A percentile compares a stretch with the other conserved stretches of the same genome.
Evolutionary conservation across 2,329 filamentous ascomycete species (phyloP).

Genomic region (Clarireedia sp.): DNA sequence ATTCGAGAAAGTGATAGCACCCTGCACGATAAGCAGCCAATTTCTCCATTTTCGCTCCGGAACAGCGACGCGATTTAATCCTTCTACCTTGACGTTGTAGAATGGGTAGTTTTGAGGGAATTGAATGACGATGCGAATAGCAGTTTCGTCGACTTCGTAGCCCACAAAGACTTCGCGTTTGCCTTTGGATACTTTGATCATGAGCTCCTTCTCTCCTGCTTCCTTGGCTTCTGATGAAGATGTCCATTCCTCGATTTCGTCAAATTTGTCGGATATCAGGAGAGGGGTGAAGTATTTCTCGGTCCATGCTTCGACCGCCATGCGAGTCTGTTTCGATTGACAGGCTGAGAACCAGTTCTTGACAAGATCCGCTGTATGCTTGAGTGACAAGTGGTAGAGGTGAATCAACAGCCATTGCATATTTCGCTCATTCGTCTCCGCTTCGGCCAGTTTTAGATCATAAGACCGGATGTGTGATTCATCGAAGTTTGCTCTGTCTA

Average conservation of each 20-base stretch:
- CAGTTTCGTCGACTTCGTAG: conserved; percentile 82
- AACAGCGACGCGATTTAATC: conserved; percentile 77
- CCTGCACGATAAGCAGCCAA: conserved; percentile 83
- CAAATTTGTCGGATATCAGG: conserved; percentile 57
- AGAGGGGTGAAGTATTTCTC: conserved; percentile 71
- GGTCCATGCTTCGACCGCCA: conserved; percentile 77
- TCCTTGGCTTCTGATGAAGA: conserved; percentile 40
- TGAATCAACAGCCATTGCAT: conserved; percentile 80
- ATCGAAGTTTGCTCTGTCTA: conserved; percentile 59
- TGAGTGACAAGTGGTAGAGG: conserved; percentile 75
- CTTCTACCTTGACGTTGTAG: conserved; percentile 65
- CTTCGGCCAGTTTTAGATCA: conserved; percentile 43
- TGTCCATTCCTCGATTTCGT: conserved; percentile 62
- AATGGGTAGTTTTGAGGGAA: conserved; percentile 80
- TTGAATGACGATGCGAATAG: conserved; percentile 72
- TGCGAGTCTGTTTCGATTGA: conserved; percentile 70
- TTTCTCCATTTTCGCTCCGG: conserved; percentile 87
- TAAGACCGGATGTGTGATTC: conserved; percentile 48
- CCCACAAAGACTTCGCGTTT: conserved; percentile 72
- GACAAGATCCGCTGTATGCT: conserved; percentile 68
- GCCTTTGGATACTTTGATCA: conserved; percentile 63
- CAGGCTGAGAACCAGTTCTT: conserved; percentile 80
- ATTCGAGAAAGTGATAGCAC: conserved; percentile 88
- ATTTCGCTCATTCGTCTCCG: conserved; percentile 60
- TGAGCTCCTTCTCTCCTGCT: conserved; percentile 46